Base-by-base conservation (phyloP, 176 grass and related monocot genomes). In the Luzula sylvatica region DNA sequence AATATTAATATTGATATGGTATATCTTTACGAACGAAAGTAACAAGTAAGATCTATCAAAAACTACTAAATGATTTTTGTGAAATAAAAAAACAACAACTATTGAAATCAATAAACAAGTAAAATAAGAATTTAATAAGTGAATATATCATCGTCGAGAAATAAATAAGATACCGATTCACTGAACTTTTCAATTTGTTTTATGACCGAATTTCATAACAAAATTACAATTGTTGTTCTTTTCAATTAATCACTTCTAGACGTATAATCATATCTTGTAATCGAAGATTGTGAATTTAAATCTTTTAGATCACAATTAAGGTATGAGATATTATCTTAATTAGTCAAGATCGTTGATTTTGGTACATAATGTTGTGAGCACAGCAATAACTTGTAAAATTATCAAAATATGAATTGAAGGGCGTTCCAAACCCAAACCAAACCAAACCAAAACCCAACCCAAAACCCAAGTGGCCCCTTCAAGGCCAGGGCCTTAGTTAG, bases 401-500 rank as follows among this genome's bases (percentile, higher is more conserved):
- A 16, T 15, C 30, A 29, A 2, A 1, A 2, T 18, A 35, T 35
- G 7, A n/a, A n/a, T n/a, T n/a, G n/a, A n/a, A 35, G 30, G n/a
- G 4, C 3, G 1, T 19, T 7, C 56, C 39, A 65, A 55, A 73
- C 11, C 46, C 69, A 56, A 40, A 71, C 26, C 41, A 50, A 71
- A 71, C 61, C 58, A 72, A 68, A 46, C 65, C 65, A 54, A 56
- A 68, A 56, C 50, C 11, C 22, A n/a, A 45, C 60, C 60, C 47
- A 29, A 14, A 28, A 63, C 44, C 28, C 50, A 49, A 15, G 41
- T 23, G 52, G 24, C 35, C 50, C 25, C 24, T 22, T 13, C 53
- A 44, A 23, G 46, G 3, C 15, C 18, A 38, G 3, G 29, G 41
- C 28, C 50, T 53, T 3, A 23, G 41, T 53, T 3, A 23, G 41